These are phyloP conservation scores for Secale cereale DNA, from an alignment of 176 grass and related monocot genomes.

Conservation along the genomic window DNA sequence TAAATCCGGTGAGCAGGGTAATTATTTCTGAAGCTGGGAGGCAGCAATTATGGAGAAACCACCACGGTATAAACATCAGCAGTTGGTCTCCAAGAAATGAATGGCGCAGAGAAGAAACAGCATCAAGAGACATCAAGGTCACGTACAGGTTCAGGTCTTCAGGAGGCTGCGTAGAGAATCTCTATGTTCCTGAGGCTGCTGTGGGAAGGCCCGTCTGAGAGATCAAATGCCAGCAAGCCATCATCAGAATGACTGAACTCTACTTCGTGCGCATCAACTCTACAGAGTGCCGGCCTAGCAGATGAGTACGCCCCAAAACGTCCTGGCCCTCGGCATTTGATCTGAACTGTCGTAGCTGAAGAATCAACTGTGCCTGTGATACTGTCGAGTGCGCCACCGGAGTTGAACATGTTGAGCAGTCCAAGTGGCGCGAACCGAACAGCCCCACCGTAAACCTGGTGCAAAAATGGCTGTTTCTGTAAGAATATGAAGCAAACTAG, in stretches of 20 bases:
- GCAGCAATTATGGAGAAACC: neutral
- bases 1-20: neutral
- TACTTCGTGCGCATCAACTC: constrained; percentile 29
- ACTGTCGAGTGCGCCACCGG: constrained; percentile 38
- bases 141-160: neutral
- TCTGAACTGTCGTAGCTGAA: constrained; percentile 18
- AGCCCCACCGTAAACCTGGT: constrained; percentile 14
- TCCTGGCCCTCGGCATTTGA: constrained; percentile 38
- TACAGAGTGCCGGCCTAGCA: constrained; percentile 18
- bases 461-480: neutral
- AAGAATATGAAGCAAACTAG: neutral
- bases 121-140: neutral
- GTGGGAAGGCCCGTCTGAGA: neutral
- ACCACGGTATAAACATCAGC: neutral
- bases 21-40: neutral
- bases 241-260: constrained; percentile 31
- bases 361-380: neutral
- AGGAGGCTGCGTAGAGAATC: constrained; percentile 19
- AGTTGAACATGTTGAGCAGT: constrained; percentile 63
- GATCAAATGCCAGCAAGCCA: constrained; percentile 31
- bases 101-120: neutral
- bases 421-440: constrained; percentile 42
- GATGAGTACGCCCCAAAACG: constrained; percentile 48
- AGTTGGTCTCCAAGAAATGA: no score
- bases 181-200: neutral